These are phyloP conservation scores for Rubus idaeus DNA, from an alignment of 306 rosid species.

Conservation along the genomic window DNA sequence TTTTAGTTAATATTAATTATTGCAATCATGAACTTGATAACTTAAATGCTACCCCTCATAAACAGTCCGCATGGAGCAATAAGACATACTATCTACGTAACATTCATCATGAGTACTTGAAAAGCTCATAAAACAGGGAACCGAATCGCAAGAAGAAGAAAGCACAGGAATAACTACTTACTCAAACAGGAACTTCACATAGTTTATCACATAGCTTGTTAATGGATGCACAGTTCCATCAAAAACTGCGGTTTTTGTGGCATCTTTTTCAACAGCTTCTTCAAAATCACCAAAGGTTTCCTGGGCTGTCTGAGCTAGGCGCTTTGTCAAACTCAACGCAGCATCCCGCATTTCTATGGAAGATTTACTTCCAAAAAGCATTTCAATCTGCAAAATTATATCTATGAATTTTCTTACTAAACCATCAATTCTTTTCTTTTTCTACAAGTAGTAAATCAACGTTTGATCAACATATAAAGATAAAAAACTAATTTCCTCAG, in stretches of 20 bases:
- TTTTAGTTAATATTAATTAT: background rate
- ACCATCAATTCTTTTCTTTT: background rate
- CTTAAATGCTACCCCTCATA: background rate
- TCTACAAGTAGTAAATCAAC: background rate
- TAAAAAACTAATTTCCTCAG: background rate
- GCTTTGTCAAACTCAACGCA: constrained; percentile 64
- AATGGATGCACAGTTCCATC: constrained; percentile 99
- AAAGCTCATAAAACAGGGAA: constrained; percentile 11
- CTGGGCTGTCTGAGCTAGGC: constrained; percentile 93
- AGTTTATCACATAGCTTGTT: constrained; percentile 95
- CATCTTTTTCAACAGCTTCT: constrained; percentile 98
- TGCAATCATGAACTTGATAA: background rate
- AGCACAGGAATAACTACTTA: constrained; percentile 44
- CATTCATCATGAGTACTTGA: background rate
- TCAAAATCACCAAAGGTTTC: constrained; percentile 95
- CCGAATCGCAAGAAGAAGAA: background rate
- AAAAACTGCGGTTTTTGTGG: constrained; percentile 85
- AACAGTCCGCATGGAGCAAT: background rate
- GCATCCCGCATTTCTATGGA: constrained; percentile 81
- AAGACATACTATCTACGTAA: background rate
- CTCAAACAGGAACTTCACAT: constrained; percentile 86
- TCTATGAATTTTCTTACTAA: constrained; percentile 3
- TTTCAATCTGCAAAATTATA: constrained; percentile 43
- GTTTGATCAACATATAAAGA: background rate
- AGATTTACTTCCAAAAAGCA: constrained; percentile 67